Percentiles rank a stretch among this genome's conserved stretches.
Conservation (phyloP, 257 asterid species). For the Fraxinus pennsylvanica region DNA sequence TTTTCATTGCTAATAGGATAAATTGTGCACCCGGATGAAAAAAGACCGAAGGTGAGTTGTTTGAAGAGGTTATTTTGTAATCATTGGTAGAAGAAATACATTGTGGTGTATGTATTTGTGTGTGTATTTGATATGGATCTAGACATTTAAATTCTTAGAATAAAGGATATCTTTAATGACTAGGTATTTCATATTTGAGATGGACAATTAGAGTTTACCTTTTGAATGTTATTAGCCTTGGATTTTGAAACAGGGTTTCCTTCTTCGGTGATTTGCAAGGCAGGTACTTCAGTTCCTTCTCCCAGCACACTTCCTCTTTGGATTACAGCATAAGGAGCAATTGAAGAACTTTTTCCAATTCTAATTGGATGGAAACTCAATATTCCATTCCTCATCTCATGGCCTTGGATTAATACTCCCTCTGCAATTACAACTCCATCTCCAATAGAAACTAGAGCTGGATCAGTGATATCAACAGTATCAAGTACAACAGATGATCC, state of each 20-base stretch:
- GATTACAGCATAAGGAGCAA: constrained; percentile 68
- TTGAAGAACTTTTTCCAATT: constrained; percentile 52
- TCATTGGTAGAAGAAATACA: neutral
- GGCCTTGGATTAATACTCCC: constrained; percentile 71
- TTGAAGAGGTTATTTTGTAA: neutral
- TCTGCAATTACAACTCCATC: constrained; percentile 63
- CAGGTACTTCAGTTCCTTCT: constrained; percentile 53
- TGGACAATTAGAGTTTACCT: constrained; percentile 34
- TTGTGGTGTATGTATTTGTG: too few relatives aligned
- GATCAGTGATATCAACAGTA: constrained; percentile 67
- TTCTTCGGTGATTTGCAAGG: constrained; percentile 56
- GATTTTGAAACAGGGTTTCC: constrained; percentile 40
- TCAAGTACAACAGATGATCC: constrained; percentile 67
- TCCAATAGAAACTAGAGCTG: constrained; percentile 67
- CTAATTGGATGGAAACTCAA: constrained; percentile 58
- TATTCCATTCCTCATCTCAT: constrained; percentile 60
- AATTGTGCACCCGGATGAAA: neutral
- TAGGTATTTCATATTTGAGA: neutral
- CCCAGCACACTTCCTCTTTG: constrained; percentile 59
- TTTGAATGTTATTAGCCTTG: constrained; percentile 32
- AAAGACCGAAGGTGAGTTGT: neutral
- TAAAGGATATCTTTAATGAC: neutral
- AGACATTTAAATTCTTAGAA: neutral
- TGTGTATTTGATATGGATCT: neutral
- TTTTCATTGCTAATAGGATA: neutral